Conservation (phyloP, 345 rosid genomes). For the Salix brachista region DNA sequence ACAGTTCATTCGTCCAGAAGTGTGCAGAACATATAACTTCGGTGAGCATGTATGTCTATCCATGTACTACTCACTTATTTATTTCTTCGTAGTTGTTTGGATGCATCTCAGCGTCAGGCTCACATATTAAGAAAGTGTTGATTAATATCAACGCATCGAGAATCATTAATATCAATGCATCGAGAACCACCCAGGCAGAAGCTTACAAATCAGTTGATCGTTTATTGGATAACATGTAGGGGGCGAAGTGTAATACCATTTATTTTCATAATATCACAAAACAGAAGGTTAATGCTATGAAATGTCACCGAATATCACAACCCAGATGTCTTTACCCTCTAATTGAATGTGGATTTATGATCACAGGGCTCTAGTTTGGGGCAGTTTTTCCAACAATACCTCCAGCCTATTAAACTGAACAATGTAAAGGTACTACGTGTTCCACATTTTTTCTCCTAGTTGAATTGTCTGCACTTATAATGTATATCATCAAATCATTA, state of each 20-base stretch:
- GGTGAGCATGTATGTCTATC: constrained; percentile 81
- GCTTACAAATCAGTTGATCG: not conserved
- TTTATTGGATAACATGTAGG: not conserved
- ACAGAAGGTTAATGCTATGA: not conserved
- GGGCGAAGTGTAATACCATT: not conserved
- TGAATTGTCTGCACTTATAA: constrained; percentile 8
- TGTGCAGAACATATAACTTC: constrained; percentile 95
- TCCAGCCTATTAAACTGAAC: constrained; percentile 88
- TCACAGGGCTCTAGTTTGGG: constrained; percentile 96
- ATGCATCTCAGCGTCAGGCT: not conserved
- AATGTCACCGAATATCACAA: not conserved
- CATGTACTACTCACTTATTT: not conserved
- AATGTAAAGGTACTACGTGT: constrained; percentile 54
- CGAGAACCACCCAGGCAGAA: not conserved
- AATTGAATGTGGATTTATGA: not conserved
- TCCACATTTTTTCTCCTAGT: constrained; percentile 1
- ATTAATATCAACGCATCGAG: not conserved
- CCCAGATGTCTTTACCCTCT: not conserved
- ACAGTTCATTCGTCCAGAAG: constrained; percentile 92
- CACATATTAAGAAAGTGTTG: not conserved
- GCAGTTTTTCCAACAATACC: constrained; percentile 81
- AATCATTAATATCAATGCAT: not conserved
- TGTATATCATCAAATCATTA: constrained; percentile 1
- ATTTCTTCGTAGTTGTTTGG: not conserved
- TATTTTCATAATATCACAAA: not conserved